These are phyloP conservation scores for Casuarina glauca DNA, from an alignment of 306 rosid species.

Conservation along the genomic window DNA sequence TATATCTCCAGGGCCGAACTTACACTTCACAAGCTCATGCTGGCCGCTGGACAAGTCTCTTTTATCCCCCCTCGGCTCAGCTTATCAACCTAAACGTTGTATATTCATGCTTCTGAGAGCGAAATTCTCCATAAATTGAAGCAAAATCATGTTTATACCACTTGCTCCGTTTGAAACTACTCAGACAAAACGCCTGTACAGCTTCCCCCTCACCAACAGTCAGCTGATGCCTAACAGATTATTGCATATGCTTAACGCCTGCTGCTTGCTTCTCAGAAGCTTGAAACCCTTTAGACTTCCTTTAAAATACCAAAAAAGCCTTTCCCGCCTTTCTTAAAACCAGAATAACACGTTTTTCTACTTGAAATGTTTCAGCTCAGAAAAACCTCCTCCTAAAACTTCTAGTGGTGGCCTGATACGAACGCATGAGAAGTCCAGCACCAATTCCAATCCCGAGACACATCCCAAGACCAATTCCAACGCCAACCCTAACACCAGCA, in stretches of 20 bases:
- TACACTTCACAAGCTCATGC: constrained; percentile 31
- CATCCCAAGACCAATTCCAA: constrained; percentile 93
- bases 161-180: constrained; percentile 31
- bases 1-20: constrained; percentile 21
- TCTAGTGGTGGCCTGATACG: constrained; percentile 87
- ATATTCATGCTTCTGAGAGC: constrained; percentile 23
- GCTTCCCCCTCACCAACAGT: constrained; percentile 46
- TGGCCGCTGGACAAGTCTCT: constrained; percentile 7
- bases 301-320: constrained; percentile 19
- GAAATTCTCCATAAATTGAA: constrained; percentile 21
- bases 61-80: constrained; percentile 29
- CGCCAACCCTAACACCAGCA: constrained; percentile 96
- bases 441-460: constrained; percentile 87
- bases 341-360: constrained; percentile 23
- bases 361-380: constrained; percentile 28
- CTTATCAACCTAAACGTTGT: constrained; percentile 26
- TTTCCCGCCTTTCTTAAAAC: constrained; percentile 20
- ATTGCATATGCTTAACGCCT: background rate
- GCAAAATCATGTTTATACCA: constrained; percentile 20
- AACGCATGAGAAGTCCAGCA: constrained; percentile 89
- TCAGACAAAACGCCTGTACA: constrained; percentile 36
- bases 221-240: constrained; percentile 34
- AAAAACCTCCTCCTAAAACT: constrained; percentile 70
- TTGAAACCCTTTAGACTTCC: background rate
- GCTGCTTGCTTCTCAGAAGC: constrained; percentile 11